Percentiles rank a stretch among this genome's conserved stretches.
phyloP scores from a whole-genome alignment of 2,329 filamentous ascomycete genomes.

The Exophiala aquamarina region DNA sequence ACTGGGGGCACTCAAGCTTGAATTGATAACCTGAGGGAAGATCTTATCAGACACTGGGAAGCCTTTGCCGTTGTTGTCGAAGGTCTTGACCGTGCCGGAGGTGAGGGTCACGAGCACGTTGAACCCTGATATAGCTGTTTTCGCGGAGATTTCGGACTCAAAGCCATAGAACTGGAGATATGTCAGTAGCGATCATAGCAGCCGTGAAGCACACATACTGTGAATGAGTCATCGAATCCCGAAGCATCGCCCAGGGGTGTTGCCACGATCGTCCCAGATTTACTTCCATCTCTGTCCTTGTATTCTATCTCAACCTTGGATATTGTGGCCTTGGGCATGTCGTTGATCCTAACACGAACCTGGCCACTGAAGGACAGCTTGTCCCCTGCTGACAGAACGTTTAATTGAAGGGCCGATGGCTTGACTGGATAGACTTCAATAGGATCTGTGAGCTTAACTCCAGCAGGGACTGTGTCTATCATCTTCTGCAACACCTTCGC shows the following conservation, averaged over 20 bases:
- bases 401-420: constrained; percentile 20
- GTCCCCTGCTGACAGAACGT: constrained; percentile 47
- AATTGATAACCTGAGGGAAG: constrained; percentile 20
- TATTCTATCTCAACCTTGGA: constrained; percentile 54
- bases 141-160: constrained; percentile 19
- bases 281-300: constrained; percentile 54
- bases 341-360: constrained; percentile 58
- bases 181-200: neutral
- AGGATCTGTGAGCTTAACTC: constrained; percentile 19
- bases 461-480: constrained; percentile 25
- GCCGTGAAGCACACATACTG: constrained; percentile 38
- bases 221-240: constrained; percentile 63
- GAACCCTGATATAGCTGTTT: constrained; percentile 23
- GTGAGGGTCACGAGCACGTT: constrained; percentile 19
- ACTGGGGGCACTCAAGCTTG: constrained; percentile 10
- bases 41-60: constrained; percentile 21
- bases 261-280: constrained; percentile 48
- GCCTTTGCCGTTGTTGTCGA: constrained; percentile 24
- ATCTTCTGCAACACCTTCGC: constrained; percentile 17
- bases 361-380: constrained; percentile 53
- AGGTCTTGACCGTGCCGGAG: constrained; percentile 18
- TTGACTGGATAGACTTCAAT: constrained; percentile 21
- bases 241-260: constrained; percentile 49
- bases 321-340: constrained; percentile 44
- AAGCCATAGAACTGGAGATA: constrained; percentile 33